Evolutionary conservation across 1,284 basidiomycete genomes (phyloP), one percentile per base, ranked within the genome.

Genomic region (Cryptococcus sp.): DNA sequence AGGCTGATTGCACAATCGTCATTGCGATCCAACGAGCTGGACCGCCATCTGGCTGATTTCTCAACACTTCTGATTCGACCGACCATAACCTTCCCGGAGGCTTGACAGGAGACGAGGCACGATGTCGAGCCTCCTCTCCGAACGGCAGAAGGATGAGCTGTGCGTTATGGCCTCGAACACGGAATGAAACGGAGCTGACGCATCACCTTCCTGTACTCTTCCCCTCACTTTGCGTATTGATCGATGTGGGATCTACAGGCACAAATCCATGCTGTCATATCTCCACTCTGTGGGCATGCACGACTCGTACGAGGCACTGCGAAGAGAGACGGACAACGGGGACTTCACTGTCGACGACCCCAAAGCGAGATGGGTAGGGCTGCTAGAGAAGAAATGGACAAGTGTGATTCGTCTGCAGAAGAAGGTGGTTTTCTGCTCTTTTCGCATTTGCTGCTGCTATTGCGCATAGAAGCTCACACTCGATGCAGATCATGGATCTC

Each of bases 361-460:
- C 17, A 91, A 89, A 71, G 86, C 88, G 50, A 89, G 89, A 71
- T 90, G 87, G 72, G 86, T 87, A 1, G 91, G 91, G 0, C 80
- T 95, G 59, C 80, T 95, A 60, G 92, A 92, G 81, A 94, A 93
- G 86, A 95, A 95, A 77, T 95, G 92, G 92, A 93, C 91, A 25
- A 89, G 88, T 71, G 90, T 94, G 22, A 93, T 95, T 61, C 84
- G 92, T 61, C 76, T 95, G 70, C 93, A 95, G 81, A 92, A 93
- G 82, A 94, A 94, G 87, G 91, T 89, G 64, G 63, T 81, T 67
- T 6, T 55, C 6, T 23, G 42, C 17, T 50, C 47, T 25, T 25
- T 7, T 45, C n/a, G 42, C n/a, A n/a, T n/a, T 15, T 45, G 11
- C 4, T 11, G 42, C 13, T 45, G 42, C 16, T 15, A 10, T 22